These are phyloP conservation scores for Litchi chinensis DNA, from an alignment of 345 rosid genomes.

Conservation along the genomic window DNA sequence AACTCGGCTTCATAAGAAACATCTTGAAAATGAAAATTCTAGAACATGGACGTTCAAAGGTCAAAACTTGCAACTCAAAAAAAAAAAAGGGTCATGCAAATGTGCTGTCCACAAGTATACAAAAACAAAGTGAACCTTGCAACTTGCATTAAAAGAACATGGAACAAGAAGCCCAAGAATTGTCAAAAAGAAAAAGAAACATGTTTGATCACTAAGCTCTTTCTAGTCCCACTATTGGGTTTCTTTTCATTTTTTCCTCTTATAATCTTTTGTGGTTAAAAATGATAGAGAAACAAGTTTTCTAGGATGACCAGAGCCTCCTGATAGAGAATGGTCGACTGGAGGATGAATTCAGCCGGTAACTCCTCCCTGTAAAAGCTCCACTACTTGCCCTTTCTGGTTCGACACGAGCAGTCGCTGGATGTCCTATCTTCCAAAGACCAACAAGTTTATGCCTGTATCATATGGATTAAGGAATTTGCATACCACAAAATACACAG, in stretches of 20 bases:
- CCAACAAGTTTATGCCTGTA: conserved; percentile 38
- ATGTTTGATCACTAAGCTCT: neutral
- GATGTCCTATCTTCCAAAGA: conserved; percentile 26
- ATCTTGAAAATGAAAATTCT: no score
- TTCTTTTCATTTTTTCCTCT: neutral
- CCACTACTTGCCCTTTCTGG: conserved; percentile 22
- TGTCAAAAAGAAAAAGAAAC: neutral
- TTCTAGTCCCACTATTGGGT: neutral
- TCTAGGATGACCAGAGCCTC: conserved; percentile 4
- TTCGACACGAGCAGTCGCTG: conserved; percentile 21
- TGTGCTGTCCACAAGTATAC: neutral
- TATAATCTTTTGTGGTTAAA: neutral
- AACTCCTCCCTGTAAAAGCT: conserved; percentile 35
- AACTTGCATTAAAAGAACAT: neutral
- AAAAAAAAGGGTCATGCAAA: no score
- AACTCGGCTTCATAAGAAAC: no score
- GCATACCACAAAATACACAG: neutral
- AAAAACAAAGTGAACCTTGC: neutral
- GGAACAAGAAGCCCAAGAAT: neutral
- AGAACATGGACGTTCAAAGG: no score
- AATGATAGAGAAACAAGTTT: neutral
- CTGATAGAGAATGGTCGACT: neutral
- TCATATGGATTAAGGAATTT: conserved; percentile 21
- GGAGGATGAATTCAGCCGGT: conserved; percentile 27
- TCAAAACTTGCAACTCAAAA: no score